phyloP scores from a whole-genome alignment of 345 rosid genomes.

The Physaria fendleri region DNA sequence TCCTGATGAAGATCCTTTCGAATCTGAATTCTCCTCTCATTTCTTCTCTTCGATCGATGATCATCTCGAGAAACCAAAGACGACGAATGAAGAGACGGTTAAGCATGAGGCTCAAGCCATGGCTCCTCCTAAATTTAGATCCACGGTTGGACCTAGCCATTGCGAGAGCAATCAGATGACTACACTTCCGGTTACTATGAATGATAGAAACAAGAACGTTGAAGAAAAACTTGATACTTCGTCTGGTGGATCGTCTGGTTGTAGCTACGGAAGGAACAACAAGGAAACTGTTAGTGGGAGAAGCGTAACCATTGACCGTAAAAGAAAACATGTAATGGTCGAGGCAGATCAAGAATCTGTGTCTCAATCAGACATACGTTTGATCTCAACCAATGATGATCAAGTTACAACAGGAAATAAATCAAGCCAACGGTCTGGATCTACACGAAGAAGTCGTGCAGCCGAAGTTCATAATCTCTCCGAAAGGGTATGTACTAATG shows the following conservation, averaged over 20 bases:
- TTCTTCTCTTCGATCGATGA: conserved; percentile 34
- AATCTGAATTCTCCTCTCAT: conserved; percentile 50
- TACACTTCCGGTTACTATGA: conserved; percentile 8
- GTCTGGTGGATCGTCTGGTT: conserved; percentile 69
- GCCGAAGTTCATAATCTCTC: conserved; percentile 78
- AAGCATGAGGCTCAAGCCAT: conserved; percentile 34
- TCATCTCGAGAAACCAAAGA: conserved; percentile 8
- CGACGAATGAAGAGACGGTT: conserved; percentile 20
- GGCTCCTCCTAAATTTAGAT: conserved; percentile 45
- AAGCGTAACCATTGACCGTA: conserved; percentile 32
- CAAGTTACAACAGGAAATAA: conserved; percentile 45
- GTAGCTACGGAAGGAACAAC: conserved; percentile 44
- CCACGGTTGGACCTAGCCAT: conserved; percentile 51
- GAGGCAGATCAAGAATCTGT: conserved; percentile 52
- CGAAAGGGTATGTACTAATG: conserved; percentile 50
- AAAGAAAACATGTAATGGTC: conserved; percentile 45
- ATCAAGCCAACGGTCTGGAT: conserved; percentile 40
- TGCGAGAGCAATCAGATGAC: conserved; percentile 53
- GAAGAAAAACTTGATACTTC: conserved; percentile 48
- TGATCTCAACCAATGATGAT: conserved; percentile 24
- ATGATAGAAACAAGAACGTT: conserved; percentile 39
- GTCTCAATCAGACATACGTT: conserved; percentile 49
- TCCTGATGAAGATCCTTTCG: conserved; percentile 48
- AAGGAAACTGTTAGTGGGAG: conserved; percentile 39
- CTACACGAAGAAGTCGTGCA: conserved; percentile 55